phyloP scores from a whole-genome alignment of 257 asterid genomes.

The Galeopsis tetrahit region DNA sequence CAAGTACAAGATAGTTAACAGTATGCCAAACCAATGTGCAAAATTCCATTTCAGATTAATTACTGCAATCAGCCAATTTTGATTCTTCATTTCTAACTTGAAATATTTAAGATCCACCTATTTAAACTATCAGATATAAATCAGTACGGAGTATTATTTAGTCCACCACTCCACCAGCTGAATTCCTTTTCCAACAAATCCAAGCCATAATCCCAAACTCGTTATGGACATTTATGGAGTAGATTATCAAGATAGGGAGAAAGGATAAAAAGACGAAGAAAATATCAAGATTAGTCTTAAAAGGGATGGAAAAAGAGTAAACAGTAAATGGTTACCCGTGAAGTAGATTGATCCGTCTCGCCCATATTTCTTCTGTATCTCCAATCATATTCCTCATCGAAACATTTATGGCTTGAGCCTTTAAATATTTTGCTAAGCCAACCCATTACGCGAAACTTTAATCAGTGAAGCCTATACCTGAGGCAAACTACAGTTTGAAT shows the following conservation, averaged over 20 bases:
- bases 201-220: not conserved
- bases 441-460: conserved; percentile 54
- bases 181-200: not conserved
- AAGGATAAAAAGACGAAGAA: conserved; percentile 10
- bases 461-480: conserved; percentile 43
- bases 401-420: conserved; percentile 63
- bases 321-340: conserved; percentile 51
- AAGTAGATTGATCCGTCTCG: conserved; percentile 62
- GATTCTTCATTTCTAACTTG: conserved; percentile 22
- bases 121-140: not conserved
- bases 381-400: conserved; percentile 61
- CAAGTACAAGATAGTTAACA: not conserved
- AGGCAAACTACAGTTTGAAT: conserved; percentile 23
- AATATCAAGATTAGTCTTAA: not conserved
- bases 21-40: not conserved
- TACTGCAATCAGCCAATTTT: conserved; percentile 4
- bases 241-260: conserved; percentile 5
- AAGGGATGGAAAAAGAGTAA: not conserved
- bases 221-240: not conserved
- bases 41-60: conserved; percentile 9
- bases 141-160: not conserved
- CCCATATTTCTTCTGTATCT: conserved; percentile 53
- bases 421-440: conserved; percentile 85
- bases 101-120: not conserved
- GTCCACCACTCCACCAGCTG: conserved; percentile 1